Evolutionary conservation across 306 rosid genomes (phyloP), one percentile per base, ranked within the genome.

Genomic region (Vicia villosa): DNA sequence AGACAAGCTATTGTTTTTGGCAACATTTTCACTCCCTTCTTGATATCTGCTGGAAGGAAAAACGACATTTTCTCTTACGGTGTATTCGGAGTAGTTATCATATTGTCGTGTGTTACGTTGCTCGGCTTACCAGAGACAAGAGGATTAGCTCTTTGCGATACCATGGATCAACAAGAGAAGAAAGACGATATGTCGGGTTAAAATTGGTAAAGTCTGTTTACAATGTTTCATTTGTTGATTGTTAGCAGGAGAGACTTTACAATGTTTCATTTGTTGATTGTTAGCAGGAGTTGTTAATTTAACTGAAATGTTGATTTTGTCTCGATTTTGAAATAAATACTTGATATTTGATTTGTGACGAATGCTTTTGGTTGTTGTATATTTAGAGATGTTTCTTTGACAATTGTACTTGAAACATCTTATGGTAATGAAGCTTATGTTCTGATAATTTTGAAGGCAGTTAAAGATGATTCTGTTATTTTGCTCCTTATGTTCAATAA

Each of bases 11-110:
- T n/a, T n/a, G n/a, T n/a, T n/a, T n/a, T n/a, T n/a, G n/a, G n/a
- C n/a, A n/a, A n/a, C n/a, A n/a, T n/a, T n/a, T n/a, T n/a, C n/a
- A n/a, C n/a, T n/a, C n/a, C n/a, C n/a, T n/a, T n/a, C n/a, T n/a
- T n/a, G n/a, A n/a, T n/a, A n/a, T 67, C 85, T 4, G 74, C 42
- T 3, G 83, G 85, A 55, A 82, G 82, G 15, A 69, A 61, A 28
- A 77, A 60, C 19, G 45, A 19, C 21, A 0, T 74, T n/a, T 66
- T 77, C 54, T 82, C 82, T 21, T 77, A 56, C 41, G 83, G 72
- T 0, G 57, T 74, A 5, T 82, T 74, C 74, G 85, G 80, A 5
- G 50, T 47, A 1, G 66, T 74, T 8, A 65, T 77, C 52, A 56
- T 77, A 2, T 40, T 43, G 2, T 58, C 80, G 10, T 45, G 77